Evolutionary conservation across 129 eudicot genomes (phyloP), one percentile per base, ranked within the genome.

Genomic region (Lonicera japonica): DNA sequence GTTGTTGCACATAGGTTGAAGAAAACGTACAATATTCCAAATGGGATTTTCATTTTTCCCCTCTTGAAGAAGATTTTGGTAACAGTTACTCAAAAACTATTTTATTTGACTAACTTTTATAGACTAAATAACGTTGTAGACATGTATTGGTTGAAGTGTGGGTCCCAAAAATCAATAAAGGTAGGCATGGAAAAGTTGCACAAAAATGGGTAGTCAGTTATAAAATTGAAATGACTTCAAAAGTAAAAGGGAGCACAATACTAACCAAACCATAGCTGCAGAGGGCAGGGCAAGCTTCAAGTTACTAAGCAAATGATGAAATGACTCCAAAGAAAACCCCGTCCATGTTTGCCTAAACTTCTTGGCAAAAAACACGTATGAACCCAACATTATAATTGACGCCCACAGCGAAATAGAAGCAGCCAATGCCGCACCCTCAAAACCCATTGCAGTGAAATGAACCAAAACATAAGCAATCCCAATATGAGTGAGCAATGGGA

Each of bases 231-330:
- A 2, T 1, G 36, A 29, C 36, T 1, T 29, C 36, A 6, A 23
- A 56, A 21, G 38, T 12, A 16, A n/a, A 39, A 52, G 18, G 18
- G 11, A 24, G 0, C 3, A 3, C 3, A 43, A 43, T 43, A 73
- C 86, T 60, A 3, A 92, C 98, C 98, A 92, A 29, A 92, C 84
- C 96, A 87, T 92, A 29, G 86, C 98, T 20, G 96, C 98, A 25
- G 95, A 87, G 18, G 98, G 96, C 20, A 92, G 34, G 46, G 98
- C 96, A 36, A 92, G 80, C 78, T 87, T 92, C 59, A 87, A 70
- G 56, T 67, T 80, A 13, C 64, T 3, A 39, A 61, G 11, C 57
- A 92, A 60, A 57, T 80, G 52, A 58, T 56, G 11, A 15, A 78
- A 76, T 0, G 96, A 71, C 84, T 92, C 95, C 53, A 43, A 48